These are phyloP conservation scores for Beauveria caledonica DNA, from an alignment of 2,329 filamentous ascomycete genomes.

Conservation along the genomic window DNA sequence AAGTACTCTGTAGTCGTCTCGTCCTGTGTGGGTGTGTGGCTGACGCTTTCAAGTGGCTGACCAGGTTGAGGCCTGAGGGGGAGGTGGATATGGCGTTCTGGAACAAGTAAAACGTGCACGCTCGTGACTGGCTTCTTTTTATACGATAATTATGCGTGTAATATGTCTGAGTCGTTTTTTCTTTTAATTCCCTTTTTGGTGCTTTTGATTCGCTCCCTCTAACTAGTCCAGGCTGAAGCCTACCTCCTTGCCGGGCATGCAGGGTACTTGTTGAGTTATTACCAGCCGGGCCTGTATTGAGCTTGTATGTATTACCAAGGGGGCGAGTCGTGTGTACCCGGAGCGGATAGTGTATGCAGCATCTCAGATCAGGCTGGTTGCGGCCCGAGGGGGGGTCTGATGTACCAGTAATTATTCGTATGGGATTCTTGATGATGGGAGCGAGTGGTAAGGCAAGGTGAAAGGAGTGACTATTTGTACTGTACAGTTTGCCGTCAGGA, in stretches of 20 bases:
- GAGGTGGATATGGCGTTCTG: background rate
- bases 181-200: background rate
- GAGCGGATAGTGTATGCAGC: background rate
- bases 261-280: too few species aligned
- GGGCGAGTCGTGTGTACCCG: background rate
- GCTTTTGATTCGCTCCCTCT: background rate
- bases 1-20: too few species aligned
- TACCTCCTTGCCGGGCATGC: background rate
- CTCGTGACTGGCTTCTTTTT: background rate
- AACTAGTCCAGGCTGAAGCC: background rate
- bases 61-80: background rate
- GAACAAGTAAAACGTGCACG: constrained; percentile 5
- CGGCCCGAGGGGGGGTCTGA: background rate
- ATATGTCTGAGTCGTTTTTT: background rate
- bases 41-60: background rate
- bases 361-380: background rate
- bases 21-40: background rate
- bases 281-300: background rate
- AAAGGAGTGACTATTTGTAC: too few species aligned
- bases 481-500: too few species aligned
- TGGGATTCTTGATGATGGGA: background rate
- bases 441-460: background rate
- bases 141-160: background rate
- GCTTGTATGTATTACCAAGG: too few species aligned
- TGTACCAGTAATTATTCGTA: too few species aligned